These are phyloP conservation scores for Pseudocercospora macadamiae DNA, from an alignment of 2,329 filamentous ascomycete genomes.

Conservation along the genomic window DNA sequence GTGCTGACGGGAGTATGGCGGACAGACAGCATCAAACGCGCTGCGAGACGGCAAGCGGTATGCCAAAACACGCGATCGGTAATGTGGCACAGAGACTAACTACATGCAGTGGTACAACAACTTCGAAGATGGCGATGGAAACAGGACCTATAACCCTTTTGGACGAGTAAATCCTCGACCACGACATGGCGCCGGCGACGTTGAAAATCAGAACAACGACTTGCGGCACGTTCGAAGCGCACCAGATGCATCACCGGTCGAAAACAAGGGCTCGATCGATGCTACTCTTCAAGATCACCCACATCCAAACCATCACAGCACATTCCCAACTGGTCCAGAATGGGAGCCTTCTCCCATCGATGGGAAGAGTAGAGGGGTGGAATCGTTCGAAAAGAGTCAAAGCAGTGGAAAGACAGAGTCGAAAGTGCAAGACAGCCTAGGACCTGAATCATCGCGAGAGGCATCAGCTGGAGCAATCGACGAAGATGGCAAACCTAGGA, in stretches of 20 bases:
- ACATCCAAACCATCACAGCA: conserved; percentile 12
- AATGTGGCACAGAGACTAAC: not conserved
- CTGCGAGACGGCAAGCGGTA: conserved; percentile 5
- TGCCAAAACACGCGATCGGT: not conserved
- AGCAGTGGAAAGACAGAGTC: conserved; percentile 10
- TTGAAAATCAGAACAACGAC: conserved; percentile 19
- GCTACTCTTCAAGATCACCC: not conserved
- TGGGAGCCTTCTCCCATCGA: conserved; percentile 13
- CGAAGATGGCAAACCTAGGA: conserved; percentile 25
- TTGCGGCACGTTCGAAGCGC: conserved; percentile 23
- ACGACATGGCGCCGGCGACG: conserved; percentile 23
- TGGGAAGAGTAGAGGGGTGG: conserved; percentile 1
- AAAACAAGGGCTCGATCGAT: conserved; percentile 21
- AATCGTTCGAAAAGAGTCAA: conserved; percentile 13
- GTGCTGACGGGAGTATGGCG: conserved; percentile 2
- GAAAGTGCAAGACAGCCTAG: not conserved
- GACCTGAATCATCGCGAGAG: conserved; percentile 19
- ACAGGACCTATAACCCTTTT: conserved; percentile 34
- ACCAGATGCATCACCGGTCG: conserved; percentile 13
- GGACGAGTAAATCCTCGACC: conserved; percentile 25
- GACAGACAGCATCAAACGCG: conserved; percentile 9
- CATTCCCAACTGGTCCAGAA: conserved; percentile 13
- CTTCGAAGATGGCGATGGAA: conserved; percentile 18
- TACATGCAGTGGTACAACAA: conserved; percentile 31
- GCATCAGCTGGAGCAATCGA: conserved; percentile 13